Base-by-base conservation (phyloP, 2,329 filamentous ascomycete genomes). In the Leptoxyphium fumago region DNA sequence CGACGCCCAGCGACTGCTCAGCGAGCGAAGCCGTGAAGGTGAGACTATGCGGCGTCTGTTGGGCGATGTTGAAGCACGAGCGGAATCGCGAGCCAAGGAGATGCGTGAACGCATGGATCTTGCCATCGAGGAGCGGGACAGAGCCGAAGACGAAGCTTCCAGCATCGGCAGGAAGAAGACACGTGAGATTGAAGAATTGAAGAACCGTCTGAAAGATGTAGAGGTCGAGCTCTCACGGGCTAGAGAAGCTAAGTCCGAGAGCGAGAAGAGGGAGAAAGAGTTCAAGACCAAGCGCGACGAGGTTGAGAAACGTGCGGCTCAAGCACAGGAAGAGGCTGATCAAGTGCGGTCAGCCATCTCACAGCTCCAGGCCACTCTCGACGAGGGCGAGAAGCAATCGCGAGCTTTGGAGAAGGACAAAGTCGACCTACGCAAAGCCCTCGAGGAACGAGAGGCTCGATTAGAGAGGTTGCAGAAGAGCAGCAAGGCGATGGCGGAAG, bases 31-130 rank as follows among this genome's bases (percentile, higher is more conserved):
- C 3, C 78, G 91, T 38, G 91, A 98, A 64, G 84, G 80, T 21
- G 89, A 96, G 66, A 95, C 86, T 1, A 96, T 98, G 88, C 78
- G 91, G 29, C 74, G 87, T 41, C 72, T 96, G 47, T 69, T 98
- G 10, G 80, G 81, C 13, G 89, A 96, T 51, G 84, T 88, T 8
- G 86, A 96, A 60, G 77, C 82, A 47, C 75, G 84, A 9, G 80
- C 88, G 1, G 88, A 96, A 51, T 70, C 71, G 47, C 84, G 86
- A 56, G 76, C 94, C 14, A 79, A 85, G 26, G 89, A 96, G 51
- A 91, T 94, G 79, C 82, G 85, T 43, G 79, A 85, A 46, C 78
- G 82, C 2, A 81, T 96, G 73, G 89, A 96, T 56, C 72, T 84
- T 1, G 88, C 88, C 0, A 74, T 94, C n/a, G 88, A 95, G 60